These are phyloP conservation scores for Capronia coronata DNA, from an alignment of 2,329 filamentous ascomycete genomes.

Conservation along the genomic window DNA sequence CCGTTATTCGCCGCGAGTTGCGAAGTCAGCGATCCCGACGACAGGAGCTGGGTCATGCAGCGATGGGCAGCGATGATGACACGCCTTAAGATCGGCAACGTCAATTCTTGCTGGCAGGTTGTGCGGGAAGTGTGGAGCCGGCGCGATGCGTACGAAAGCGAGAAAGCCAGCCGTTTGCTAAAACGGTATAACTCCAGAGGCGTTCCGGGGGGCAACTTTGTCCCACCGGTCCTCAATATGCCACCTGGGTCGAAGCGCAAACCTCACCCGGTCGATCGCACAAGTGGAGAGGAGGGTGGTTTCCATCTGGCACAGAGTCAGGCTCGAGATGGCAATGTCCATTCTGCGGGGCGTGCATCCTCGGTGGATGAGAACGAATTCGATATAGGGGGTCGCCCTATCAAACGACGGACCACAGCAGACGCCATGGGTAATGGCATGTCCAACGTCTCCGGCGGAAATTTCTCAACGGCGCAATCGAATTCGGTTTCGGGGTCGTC, in stretches of 20 bases:
- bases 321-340: neutral
- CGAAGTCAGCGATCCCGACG: slow-evolving; percentile 54
- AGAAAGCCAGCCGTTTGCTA: slow-evolving; percentile 34
- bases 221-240: slow-evolving; percentile 19
- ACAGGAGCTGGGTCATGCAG: slow-evolving; percentile 57
- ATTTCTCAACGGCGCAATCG: neutral
- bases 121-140: slow-evolving; percentile 61
- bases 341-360: neutral
- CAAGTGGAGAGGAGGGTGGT: slow-evolving; percentile 1
- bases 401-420: slow-evolving; percentile 13
- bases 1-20: slow-evolving; percentile 62
- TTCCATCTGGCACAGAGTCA: slow-evolving; percentile 6
- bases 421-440: slow-evolving; percentile 2
- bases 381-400: slow-evolving; percentile 3
- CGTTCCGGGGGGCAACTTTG: slow-evolving; percentile 17
- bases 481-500: neutral
- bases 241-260: slow-evolving; percentile 23
- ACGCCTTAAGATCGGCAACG: slow-evolving; percentile 60
- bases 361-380: neutral
- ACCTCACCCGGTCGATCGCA: slow-evolving; percentile 6
- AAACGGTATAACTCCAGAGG: slow-evolving; percentile 43
- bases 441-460: neutral
- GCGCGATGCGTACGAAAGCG: slow-evolving; percentile 49
- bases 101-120: slow-evolving; percentile 60
- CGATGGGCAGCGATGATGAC: slow-evolving; percentile 57